Evolutionary conservation across 768 basidiomycete genomes (phyloP), one percentile per base, ranked within the genome.

Genomic region (Kwoniella sp.): DNA sequence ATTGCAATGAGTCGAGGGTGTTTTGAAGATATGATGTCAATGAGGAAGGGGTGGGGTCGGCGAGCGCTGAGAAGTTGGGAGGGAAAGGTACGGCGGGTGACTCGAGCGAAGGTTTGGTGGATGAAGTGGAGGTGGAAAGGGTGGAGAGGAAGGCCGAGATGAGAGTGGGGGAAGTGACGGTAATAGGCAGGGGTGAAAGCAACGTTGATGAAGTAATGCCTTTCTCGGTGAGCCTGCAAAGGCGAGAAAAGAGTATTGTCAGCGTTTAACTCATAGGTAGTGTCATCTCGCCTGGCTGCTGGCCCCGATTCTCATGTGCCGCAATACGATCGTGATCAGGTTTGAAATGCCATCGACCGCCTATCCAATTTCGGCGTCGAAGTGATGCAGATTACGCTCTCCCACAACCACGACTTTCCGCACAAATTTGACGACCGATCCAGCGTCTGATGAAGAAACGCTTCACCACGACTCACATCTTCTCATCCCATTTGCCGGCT

Each of bases 131-230:
- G 67, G 86, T 82, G 24, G 85, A 82, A 55, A 93, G 81, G 49
- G 83, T 85, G 62, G 85, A 83, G 69, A 95, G 80, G 83, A 93
- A 93, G 52, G 91, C 87, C 73, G 85, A 86, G 74, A 92, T 81
- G 40, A 94, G 83, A 17, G 90, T 82, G 65, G 91, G 92, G 60
- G 88, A 89, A 68, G 91, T 88, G 78, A 94, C 84, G 82, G 87
- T 88, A 67, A 95, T 80, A 40, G 92, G 90, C 27, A 94, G 84
- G 81, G 94, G 90, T 77, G 90, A 88, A 21, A 96, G 84, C 68
- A 95, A 88, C 48, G 87, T 87, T 54, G 90, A 88, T 79, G 93
- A 92, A 29, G 90, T 93, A 60, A 96, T 81, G 50, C 87, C 86
- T 80, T 90, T 88, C 75, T 84, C 86, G 68, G 88, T 87, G 72